Base-by-base conservation (phyloP, 768 basidiomycete species). In the Leccinum subgranulosum region DNA sequence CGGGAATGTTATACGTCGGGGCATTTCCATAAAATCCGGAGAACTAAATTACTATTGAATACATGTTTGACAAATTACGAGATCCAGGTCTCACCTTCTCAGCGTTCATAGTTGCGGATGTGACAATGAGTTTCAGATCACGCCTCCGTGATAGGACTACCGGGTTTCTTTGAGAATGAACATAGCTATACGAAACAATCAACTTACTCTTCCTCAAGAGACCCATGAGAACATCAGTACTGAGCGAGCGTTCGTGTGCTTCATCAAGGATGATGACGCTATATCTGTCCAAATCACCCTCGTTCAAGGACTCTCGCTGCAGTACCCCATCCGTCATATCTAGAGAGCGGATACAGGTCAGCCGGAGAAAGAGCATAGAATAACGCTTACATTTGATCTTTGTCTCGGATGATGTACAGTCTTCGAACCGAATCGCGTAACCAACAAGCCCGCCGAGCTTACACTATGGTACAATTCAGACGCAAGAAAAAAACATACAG, bases 271-370 rank as follows among this genome's bases (percentile, higher is more conserved):
- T 98, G 68, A 99, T 92, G 62, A 96, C 90, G 58, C 90, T 95
- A 69, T 99, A 99, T 54, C 93, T 81, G 72, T 99, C 97, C 28
- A 99, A 76, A 70, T 98, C 97, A n/a, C 96, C 94, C 73, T 98
- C 97, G 62, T 98, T 98, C 41, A 98, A 75, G 1, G 97, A 98
- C 72, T 99, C 97, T 67, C 96, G 88, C n/a, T 98, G 84, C 9
- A 99, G 79, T 2, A 99, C 94, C 77, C 97, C 97, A 62, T 99
- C 97, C 3, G 97, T 99, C 97, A 98, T 98, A 69, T 94, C 95
- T 97, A 56, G 14, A 53, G 17, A 59, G 58, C 23, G 63, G 9
- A 48, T 19, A 28, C 15, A 6, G 15, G 41, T 54, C 6, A 56
- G 29, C 25, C n/a, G 10, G 15, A 10, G 19, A 11, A 11, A 59